A percentile compares a stretch with the other conserved stretches of the same genome.
phyloP scores from a whole-genome alignment of 495 filamentous ascomycete species.

The Lasiosphaeria hispida region DNA sequence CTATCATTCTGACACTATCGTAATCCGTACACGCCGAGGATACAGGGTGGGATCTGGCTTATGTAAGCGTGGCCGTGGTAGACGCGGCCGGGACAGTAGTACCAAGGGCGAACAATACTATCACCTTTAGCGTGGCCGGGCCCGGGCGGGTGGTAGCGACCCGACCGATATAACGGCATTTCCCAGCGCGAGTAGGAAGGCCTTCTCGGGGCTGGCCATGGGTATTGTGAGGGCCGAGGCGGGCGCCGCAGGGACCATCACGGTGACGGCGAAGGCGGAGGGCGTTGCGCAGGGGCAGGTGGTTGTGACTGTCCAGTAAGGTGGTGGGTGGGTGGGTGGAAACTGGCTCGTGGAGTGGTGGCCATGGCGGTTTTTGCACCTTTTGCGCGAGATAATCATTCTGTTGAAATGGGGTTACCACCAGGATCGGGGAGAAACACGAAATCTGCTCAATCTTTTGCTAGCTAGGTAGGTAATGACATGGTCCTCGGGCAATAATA shows the following conservation, averaged over 20 bases:
- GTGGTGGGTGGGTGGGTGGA: no score
- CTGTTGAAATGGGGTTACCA: no score
- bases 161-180: constrained; percentile 44
- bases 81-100: constrained; percentile 30
- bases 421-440: no score
- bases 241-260: constrained; percentile 33
- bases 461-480: no score
- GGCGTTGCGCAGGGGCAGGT: constrained; percentile 32
- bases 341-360: no score
- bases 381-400: no score
- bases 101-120: constrained; percentile 31
- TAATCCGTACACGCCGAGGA: constrained; percentile 42
- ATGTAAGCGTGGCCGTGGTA: constrained; percentile 40
- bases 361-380: no score
- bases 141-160: constrained; percentile 44
- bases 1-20: constrained; percentile 44
- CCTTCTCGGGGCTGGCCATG: constrained; percentile 41
- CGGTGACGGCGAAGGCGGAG: constrained; percentile 31
- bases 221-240: constrained; percentile 37
- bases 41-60: constrained; percentile 41
- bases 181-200: constrained; percentile 40
- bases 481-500: no score
- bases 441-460: no score
- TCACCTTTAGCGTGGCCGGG: constrained; percentile 40
- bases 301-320: constrained; percentile 1